A percentile compares a stretch with the other conserved stretches of the same genome.
Conservation (phyloP, 176 grass and related monocot genomes). For the Triticum turgidum region DNA sequence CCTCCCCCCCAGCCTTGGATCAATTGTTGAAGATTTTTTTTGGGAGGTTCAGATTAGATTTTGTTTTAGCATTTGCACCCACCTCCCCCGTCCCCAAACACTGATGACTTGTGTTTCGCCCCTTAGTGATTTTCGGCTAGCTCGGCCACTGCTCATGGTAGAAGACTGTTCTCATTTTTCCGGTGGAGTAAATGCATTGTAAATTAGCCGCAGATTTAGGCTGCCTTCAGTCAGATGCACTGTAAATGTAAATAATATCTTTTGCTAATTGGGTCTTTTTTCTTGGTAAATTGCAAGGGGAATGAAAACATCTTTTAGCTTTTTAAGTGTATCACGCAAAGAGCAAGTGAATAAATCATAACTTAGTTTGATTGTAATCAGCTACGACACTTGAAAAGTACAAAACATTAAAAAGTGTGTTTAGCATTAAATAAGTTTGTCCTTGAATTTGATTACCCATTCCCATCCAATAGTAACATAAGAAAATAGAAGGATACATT, state of each 20-base stretch:
- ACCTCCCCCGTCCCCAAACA: no score
- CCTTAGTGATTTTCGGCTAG: no score
- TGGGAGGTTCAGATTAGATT: no score
- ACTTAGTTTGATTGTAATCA: background rate
- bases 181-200: background rate
- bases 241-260: background rate
- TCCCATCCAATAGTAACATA: background rate
- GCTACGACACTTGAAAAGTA: background rate
- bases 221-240: background rate
- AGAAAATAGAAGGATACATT: background rate
- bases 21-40: no score
- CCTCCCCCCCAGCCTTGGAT: no score
- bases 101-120: no score
- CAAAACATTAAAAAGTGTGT: background rate
- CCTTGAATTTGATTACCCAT: background rate
- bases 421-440: background rate
- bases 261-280: background rate
- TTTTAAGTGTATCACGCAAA: no score
- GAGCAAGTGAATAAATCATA: no score
- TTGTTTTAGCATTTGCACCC: no score
- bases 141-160: background rate
- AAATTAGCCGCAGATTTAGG: background rate
- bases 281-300: background rate
- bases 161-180: background rate
- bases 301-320: background rate